Evolutionary conservation across 768 basidiomycete species (phyloP).

Genomic region (Trichaptum fuscoviolaceum): DNA sequence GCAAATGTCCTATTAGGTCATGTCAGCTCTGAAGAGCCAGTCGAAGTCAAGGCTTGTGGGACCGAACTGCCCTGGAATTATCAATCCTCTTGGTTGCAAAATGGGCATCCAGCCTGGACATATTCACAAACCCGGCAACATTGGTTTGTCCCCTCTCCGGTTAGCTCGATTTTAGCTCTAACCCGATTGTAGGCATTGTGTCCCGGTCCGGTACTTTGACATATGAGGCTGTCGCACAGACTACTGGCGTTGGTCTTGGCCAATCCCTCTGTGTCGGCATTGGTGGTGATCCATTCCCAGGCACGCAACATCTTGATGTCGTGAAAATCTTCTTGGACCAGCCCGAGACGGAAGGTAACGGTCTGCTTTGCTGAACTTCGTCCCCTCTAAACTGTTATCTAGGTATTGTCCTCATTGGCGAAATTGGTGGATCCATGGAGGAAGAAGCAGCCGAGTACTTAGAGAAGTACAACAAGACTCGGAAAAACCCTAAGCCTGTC

Average conservation of each 20-base stretch:
- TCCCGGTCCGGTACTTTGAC: conserved; percentile 95
- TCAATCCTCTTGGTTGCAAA: conserved; percentile 96
- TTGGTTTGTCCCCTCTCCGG: conserved; percentile 51
- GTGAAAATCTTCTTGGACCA: conserved; percentile 96
- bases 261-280: conserved; percentile 97
- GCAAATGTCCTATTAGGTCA: conserved; percentile 47
- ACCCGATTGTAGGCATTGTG: conserved; percentile 62
- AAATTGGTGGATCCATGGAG: conserved; percentile 99
- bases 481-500: conserved; percentile 85
- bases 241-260: conserved; percentile 91
- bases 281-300: conserved; percentile 96
- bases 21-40: conserved; percentile 91
- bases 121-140: conserved; percentile 94
- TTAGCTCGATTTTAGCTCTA: not conserved
- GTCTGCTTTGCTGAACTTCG: conserved; percentile 7
- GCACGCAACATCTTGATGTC: conserved; percentile 93
- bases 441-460: conserved; percentile 98
- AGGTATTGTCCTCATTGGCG: conserved; percentile 98
- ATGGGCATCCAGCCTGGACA: conserved; percentile 99
- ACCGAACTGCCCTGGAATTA: conserved; percentile 98
- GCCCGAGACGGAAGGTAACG: conserved; percentile 81
- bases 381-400: not conserved
- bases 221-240: conserved; percentile 98
- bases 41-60: conserved; percentile 94
- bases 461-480: conserved; percentile 87